Conservation (phyloP, 2,329 filamentous ascomycete species). For the Fusarium floridanum region DNA sequence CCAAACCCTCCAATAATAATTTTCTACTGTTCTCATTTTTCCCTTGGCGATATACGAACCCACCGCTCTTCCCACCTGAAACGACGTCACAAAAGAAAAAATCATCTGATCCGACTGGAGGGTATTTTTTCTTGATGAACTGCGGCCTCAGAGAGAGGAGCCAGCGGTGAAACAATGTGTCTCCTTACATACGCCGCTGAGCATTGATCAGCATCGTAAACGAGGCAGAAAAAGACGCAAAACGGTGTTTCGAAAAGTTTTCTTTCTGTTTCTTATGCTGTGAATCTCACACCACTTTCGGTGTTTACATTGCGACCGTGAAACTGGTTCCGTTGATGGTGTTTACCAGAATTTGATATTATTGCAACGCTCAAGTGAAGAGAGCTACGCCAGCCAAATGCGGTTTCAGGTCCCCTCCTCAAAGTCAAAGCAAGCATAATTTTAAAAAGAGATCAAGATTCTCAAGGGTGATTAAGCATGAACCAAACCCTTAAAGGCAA, state of each 20-base stretch:
- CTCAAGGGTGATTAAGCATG: neutral
- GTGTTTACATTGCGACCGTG: neutral
- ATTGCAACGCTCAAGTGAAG: neutral
- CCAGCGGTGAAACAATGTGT: constrained; percentile 23
- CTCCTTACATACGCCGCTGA: neutral
- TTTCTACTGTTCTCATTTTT: neutral
- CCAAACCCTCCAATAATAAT: neutral
- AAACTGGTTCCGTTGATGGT: neutral
- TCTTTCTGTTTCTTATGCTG: neutral
- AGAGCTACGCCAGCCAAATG: neutral
- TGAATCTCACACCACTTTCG: constrained; percentile 6
- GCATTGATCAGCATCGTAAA: neutral
- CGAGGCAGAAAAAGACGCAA: constrained; percentile 6
- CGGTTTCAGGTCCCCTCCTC: neutral
- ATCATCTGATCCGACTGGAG: constrained; percentile 31
- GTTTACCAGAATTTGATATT: neutral
- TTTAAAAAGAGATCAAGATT: neutral
- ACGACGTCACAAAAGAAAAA: constrained; percentile 7
- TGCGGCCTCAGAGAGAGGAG: constrained; percentile 31
- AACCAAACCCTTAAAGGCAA: neutral
- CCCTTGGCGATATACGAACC: constrained; percentile 4
- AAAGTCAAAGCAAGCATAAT: constrained; percentile 10
- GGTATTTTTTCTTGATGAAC: constrained; percentile 18
- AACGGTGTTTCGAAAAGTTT: constrained; percentile 27
- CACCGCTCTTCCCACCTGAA: constrained; percentile 32